Conservation (phyloP, 148 eudicot species). For the Limonium bicolor region DNA sequence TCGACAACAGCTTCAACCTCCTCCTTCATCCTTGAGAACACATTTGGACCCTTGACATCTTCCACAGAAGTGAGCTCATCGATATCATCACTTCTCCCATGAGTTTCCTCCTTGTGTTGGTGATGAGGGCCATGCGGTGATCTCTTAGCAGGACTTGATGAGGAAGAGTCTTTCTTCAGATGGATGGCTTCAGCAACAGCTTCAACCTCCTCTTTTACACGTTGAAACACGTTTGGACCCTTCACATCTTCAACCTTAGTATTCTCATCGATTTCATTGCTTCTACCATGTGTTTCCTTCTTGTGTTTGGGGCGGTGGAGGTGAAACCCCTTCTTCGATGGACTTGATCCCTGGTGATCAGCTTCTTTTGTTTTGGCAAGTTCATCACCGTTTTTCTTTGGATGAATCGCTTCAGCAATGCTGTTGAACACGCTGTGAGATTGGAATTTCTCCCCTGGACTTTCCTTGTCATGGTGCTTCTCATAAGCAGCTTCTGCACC, state of each 20-base stretch:
- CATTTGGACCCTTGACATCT: constrained; percentile 56
- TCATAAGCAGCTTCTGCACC: no score
- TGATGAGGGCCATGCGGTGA: constrained; percentile 34
- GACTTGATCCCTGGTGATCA: no score
- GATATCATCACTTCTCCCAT: constrained; percentile 65
- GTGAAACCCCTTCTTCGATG: no score
- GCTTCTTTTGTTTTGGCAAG: no score
- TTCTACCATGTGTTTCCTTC: constrained; percentile 76
- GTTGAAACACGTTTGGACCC: constrained; percentile 51
- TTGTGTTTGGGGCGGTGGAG: constrained; percentile 28
- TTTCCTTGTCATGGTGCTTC: no score
- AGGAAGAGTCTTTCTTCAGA: constrained; percentile 56
- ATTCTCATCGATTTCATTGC: constrained; percentile 55
- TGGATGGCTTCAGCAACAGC: constrained; percentile 43
- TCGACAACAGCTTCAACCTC: constrained; percentile 70
- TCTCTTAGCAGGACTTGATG: no score
- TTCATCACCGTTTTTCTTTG: no score
- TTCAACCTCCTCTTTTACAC: constrained; percentile 78
- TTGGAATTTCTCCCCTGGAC: no score
- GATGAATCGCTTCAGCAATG: no score
- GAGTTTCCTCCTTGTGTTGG: constrained; percentile 80
- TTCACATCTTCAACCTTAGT: constrained; percentile 49
- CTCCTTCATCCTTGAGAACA: constrained; percentile 67
- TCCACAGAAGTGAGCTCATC: constrained; percentile 50
- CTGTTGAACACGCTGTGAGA: no score